These are phyloP conservation scores for Zygoascus bituminiphila DNA, from an alignment of 805 yeast species.

Conservation along the genomic window DNA sequence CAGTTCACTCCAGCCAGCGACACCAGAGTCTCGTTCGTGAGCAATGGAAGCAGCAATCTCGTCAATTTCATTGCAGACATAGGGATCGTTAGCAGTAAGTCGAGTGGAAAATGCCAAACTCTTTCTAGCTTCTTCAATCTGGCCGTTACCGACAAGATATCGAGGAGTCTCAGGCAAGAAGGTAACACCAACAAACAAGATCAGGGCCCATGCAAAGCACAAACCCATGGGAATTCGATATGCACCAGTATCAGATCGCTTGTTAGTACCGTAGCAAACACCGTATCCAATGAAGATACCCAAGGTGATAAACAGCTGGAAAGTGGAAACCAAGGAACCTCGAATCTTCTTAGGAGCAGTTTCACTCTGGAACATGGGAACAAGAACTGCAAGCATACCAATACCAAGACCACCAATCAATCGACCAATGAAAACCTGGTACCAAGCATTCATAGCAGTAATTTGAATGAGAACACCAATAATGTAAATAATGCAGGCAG, in stretches of 20 bases:
- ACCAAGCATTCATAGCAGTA: constrained; percentile 32
- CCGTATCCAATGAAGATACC: constrained; percentile 66
- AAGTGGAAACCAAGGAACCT: constrained; percentile 71
- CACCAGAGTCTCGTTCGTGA: constrained; percentile 42
- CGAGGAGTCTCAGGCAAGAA: constrained; percentile 74
- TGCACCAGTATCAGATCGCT: constrained; percentile 36
- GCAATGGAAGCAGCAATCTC: constrained; percentile 39
- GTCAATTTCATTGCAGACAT: constrained; percentile 30
- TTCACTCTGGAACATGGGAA: constrained; percentile 72
- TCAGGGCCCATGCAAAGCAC: constrained; percentile 59
- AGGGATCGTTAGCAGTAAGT: constrained; percentile 26
- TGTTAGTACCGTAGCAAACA: constrained; percentile 59
- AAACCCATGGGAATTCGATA: constrained; percentile 74
- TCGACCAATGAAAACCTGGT: constrained; percentile 57
- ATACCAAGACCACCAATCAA: constrained; percentile 68
- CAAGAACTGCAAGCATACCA: constrained; percentile 68
- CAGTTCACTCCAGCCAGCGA: constrained; percentile 44
- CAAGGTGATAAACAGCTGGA: constrained; percentile 66
- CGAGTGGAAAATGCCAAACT: constrained; percentile 42
- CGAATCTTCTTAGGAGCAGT: constrained; percentile 73
- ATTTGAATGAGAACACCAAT: constrained; percentile 47
- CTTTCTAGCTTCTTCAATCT: constrained; percentile 47
- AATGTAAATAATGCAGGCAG: constrained; percentile 41
- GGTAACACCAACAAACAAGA: constrained; percentile 53
- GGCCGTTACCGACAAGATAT: constrained; percentile 49